Percentiles rank a stretch among this genome's conserved stretches.
Conservation (phyloP, 306 rosid species). For the Astragalus membranaceus region DNA sequence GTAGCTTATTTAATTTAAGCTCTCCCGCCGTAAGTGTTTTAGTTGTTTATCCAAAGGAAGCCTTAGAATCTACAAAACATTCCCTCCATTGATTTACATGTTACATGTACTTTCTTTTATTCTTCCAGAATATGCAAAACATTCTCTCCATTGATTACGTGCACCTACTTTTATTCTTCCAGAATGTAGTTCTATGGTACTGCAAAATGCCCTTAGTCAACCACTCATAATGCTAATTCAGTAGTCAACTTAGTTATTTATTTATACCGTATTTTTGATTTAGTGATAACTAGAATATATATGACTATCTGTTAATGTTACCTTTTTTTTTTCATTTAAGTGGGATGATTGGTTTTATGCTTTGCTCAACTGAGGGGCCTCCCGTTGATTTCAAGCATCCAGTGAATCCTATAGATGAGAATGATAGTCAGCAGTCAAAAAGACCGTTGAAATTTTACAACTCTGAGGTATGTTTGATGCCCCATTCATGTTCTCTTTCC, state of each 20-base stretch:
- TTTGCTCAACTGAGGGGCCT: constrained; percentile 96
- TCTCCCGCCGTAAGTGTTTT: too few species aligned
- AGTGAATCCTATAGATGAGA: constrained; percentile 58
- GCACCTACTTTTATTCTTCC: neutral
- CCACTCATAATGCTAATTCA: neutral
- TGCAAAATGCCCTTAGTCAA: neutral
- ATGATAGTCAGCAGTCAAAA: constrained; percentile 27
- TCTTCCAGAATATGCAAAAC: neutral
- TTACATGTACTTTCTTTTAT: too few species aligned
- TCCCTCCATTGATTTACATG: too few species aligned
- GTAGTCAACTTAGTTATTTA: neutral
- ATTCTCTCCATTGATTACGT: neutral
- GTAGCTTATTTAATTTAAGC: too few species aligned
- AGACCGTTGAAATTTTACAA: constrained; percentile 86
- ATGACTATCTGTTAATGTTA: constrained; percentile 5
- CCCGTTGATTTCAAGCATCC: constrained; percentile 89
- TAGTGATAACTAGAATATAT: neutral
- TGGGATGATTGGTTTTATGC: constrained; percentile 99
- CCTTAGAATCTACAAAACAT: too few species aligned
- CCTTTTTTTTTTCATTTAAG: constrained; percentile 41
- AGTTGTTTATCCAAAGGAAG: too few species aligned
- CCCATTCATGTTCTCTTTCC: neutral
- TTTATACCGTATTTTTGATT: neutral
- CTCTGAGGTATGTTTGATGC: constrained; percentile 57
- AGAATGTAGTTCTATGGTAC: neutral